These are phyloP conservation scores for Shiraia sp. DNA, from an alignment of 2,329 filamentous ascomycete species.

Conservation along the genomic window DNA sequence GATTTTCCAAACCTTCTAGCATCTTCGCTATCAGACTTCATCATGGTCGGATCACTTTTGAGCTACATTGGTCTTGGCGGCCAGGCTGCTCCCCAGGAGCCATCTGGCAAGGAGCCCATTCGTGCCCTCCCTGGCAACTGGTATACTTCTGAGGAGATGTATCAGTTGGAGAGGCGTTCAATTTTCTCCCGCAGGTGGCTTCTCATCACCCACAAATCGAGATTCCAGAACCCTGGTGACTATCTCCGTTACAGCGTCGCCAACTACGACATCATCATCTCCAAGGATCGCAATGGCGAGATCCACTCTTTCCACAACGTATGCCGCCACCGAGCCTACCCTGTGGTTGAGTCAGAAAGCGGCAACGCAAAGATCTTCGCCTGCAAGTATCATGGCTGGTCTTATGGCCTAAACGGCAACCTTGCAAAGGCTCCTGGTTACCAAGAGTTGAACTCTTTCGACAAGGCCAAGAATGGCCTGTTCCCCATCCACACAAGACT, in stretches of 20 bases:
- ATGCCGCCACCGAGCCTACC: slow-evolving; percentile 52
- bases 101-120: slow-evolving; percentile 32
- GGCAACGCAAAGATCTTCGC: slow-evolving; percentile 47
- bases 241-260: slow-evolving; percentile 57
- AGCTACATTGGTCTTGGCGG: slow-evolving; percentile 33
- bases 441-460: slow-evolving; percentile 45
- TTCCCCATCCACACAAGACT: slow-evolving; percentile 41
- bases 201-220: slow-evolving; percentile 57
- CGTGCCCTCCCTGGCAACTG: slow-evolving; percentile 49
- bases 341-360: slow-evolving; percentile 43
- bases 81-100: slow-evolving; percentile 12
- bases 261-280: slow-evolving; percentile 49
- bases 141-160: slow-evolving; percentile 49
- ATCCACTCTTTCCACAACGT: slow-evolving; percentile 52
- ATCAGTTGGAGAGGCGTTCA: slow-evolving; percentile 53
- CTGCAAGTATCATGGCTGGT: slow-evolving; percentile 55
- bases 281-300: slow-evolving; percentile 42
- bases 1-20: not conserved
- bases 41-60: slow-evolving; percentile 31
- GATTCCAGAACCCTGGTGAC: slow-evolving; percentile 58
- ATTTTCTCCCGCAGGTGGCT: slow-evolving; percentile 61
- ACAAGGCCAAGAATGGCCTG: slow-evolving; percentile 44
- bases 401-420: slow-evolving; percentile 49
- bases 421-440: slow-evolving; percentile 51
- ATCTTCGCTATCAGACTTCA: slow-evolving; percentile 1